These are phyloP conservation scores for Camelina neglecta DNA, from an alignment of 345 rosid species.

Conservation along the genomic window DNA sequence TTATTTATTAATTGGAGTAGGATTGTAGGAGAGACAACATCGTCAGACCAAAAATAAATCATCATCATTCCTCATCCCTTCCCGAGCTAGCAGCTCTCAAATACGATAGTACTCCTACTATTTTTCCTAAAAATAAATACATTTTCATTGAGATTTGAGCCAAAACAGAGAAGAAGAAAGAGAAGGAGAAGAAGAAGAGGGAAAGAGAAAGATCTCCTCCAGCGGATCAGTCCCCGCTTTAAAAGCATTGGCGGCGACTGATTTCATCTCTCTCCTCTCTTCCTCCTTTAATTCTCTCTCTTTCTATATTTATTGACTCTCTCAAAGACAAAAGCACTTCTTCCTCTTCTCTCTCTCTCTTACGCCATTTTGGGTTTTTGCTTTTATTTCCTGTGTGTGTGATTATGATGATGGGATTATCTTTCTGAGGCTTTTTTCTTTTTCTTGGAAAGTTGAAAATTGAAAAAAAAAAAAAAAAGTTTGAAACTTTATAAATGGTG, in stretches of 20 bases:
- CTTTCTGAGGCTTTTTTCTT: slow-evolving; percentile 27
- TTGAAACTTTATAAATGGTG: slow-evolving; percentile 37
- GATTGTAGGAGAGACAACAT: slow-evolving; percentile 47
- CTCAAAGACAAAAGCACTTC: not conserved
- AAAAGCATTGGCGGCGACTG: slow-evolving; percentile 82
- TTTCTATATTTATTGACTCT: not conserved
- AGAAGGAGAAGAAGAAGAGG: slow-evolving; percentile 8
- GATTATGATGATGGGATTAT: slow-evolving; percentile 40
- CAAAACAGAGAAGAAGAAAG: slow-evolving; percentile 12
- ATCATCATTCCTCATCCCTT: slow-evolving; percentile 42
- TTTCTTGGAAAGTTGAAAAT: slow-evolving; percentile 38
- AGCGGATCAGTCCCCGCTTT: slow-evolving; percentile 58
- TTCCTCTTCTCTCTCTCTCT: slow-evolving; percentile 27
- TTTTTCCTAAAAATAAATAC: not conserved
- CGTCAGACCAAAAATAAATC: slow-evolving; percentile 51
- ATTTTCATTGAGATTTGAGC: slow-evolving; percentile 59
- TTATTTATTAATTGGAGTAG: not conserved
- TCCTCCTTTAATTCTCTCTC: slow-evolving; percentile 14
- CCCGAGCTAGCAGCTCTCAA: slow-evolving; percentile 27
- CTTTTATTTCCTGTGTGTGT: slow-evolving; percentile 35
- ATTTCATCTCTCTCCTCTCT: slow-evolving; percentile 45
- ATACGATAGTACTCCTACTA: not conserved
- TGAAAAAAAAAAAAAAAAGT: not conserved
- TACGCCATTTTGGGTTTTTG: slow-evolving; percentile 36
- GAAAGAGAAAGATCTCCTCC: slow-evolving; percentile 42